These are phyloP conservation scores for Leishmania tarentolae DNA, from an alignment of 208 protist genomes.

Conservation along the genomic window DNA sequence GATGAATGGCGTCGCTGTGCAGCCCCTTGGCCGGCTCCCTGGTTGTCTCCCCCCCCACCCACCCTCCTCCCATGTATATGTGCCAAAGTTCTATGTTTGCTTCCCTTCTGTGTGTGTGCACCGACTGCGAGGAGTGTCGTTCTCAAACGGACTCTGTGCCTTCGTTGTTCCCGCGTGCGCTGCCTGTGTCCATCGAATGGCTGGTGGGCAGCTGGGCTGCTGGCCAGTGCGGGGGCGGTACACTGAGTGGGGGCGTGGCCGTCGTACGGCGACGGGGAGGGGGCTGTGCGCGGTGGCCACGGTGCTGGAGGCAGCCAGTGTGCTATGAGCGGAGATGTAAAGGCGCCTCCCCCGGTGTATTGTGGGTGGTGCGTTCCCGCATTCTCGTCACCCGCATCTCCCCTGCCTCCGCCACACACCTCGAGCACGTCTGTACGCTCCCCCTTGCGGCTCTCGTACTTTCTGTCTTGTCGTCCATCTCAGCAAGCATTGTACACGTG, in stretches of 20 bases:
- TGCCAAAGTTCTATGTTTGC: neutral
- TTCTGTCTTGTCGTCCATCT: neutral
- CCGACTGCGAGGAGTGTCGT: neutral
- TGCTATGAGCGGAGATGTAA: neutral
- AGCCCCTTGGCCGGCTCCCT: no score
- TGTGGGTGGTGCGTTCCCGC: neutral
- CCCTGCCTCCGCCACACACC: neutral
- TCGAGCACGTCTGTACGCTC: neutral
- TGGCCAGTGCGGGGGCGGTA: neutral
- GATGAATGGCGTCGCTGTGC: no score
- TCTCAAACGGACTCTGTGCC: neutral
- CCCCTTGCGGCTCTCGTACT: neutral
- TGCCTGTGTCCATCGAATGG: neutral
- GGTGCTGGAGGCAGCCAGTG: neutral
- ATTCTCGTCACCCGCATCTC: neutral
- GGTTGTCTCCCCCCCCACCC: no score
- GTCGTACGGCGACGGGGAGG: neutral
- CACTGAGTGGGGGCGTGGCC: neutral
- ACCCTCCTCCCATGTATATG: neutral
- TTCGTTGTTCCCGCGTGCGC: neutral
- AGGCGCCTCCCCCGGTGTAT: neutral
- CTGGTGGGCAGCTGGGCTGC: neutral
- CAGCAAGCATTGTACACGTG: neutral
- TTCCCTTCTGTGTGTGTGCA: neutral
- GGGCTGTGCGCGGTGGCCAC: neutral